phyloP scores from a whole-genome alignment of 345 rosid genomes.

The Melastoma malabathricum region DNA sequence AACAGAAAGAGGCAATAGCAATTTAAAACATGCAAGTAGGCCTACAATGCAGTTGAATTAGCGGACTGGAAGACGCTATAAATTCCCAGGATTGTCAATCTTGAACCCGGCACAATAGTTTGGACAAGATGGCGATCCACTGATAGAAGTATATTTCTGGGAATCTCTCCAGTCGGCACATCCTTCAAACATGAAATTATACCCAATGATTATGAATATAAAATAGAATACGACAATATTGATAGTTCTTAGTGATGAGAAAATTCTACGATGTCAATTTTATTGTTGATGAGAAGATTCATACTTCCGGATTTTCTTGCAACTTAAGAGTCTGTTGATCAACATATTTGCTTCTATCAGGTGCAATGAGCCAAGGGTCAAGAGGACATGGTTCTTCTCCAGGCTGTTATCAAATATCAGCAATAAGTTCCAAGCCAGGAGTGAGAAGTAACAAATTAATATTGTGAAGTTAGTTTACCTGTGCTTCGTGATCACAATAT shows the following conservation, averaged over 20 bases:
- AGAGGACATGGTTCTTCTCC: constrained; percentile 91
- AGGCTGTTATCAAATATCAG: constrained; percentile 27
- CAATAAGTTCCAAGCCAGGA: constrained; percentile 2
- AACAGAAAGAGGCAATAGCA: neutral
- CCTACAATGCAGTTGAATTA: constrained; percentile 61
- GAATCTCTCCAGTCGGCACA: constrained; percentile 98
- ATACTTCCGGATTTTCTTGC: constrained; percentile 96
- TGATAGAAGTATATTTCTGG: constrained; percentile 91
- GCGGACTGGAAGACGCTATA: constrained; percentile 88
- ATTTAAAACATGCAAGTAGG: neutral
- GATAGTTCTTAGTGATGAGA: neutral
- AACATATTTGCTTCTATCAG: constrained; percentile 87
- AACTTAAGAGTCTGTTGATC: constrained; percentile 92
- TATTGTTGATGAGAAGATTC: neutral
- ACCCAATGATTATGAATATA: constrained; percentile 2
- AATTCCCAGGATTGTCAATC: constrained; percentile 86
- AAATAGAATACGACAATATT: neutral
- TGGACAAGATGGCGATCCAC: constrained; percentile 88
- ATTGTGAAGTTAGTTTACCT: constrained; percentile 29
- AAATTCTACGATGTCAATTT: constrained; percentile 1
- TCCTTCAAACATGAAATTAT: constrained; percentile 33
- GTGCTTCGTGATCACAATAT: constrained; percentile 80
- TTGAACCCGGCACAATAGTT: constrained; percentile 79
- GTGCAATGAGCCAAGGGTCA: constrained; percentile 96
- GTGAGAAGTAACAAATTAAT: neutral